Evolutionary conservation across 2,329 filamentous ascomycete genomes (phyloP), one percentile per base, ranked within the genome.

Genomic region (Xylaria hypoxylon): DNA sequence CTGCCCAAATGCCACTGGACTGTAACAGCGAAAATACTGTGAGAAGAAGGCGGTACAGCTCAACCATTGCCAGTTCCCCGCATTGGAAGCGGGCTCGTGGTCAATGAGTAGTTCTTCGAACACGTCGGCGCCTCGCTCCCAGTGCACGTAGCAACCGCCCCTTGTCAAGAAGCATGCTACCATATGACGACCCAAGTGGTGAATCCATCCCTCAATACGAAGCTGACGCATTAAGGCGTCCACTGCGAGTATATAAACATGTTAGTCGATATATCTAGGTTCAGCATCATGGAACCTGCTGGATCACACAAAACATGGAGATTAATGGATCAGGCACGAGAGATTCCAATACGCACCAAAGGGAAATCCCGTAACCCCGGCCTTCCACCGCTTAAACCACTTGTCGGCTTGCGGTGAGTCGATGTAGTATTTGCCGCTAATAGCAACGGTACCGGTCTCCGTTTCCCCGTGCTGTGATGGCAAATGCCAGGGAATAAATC

Each of bases 401-500:
- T 78, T 75, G 61, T 92, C 89, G 0, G 90, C 90, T 64, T 87
- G 78, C 10, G 82, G 74, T 1, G 84, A 85, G 75, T 93, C 90
- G 67, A 92, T 79, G 59, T 87, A 82, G 76, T 93, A 91, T 4
- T 83, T 82, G 8, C 86, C 88, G 0, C 87, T 90, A 33, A 85
- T 79, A 22, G 83, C 76, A 5, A 77, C 78, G 19, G 82, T 77
- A 6, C 82, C 82, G 0, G 80, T 82, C 10, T 76, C 72, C 0
- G 79, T 77, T 15, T 80, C 69, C 1, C 73, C 74, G 1, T 75
- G 72, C 68, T 87, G 88, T 2, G 88, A 90, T 0, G 89, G 91
- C 1, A 94, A 79, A 74, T 93, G 90, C 92, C 92, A 94, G 3
- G 91, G 91, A 15, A 94, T 87, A 77, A 94, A 93, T n/a, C 91